Evolutionary conservation across 345 rosid species (phyloP).

Genomic region (Anacardium occidentale): DNA sequence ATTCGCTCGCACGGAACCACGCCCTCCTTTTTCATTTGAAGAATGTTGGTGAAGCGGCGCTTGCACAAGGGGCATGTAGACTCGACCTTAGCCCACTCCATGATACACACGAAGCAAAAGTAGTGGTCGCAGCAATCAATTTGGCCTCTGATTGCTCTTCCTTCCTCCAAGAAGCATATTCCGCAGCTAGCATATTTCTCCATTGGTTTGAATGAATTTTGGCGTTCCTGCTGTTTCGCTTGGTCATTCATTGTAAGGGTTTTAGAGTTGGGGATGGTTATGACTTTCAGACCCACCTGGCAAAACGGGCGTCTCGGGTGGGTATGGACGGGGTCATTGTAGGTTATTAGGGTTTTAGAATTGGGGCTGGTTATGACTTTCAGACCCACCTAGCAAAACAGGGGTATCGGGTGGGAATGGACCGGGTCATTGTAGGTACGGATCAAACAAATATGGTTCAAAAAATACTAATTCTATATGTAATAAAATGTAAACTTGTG

Average conservation of each 20-base stretch:
- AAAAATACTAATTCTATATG: too few species aligned
- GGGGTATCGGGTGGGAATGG: too few species aligned
- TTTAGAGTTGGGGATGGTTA: not conserved
- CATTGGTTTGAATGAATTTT: not conserved
- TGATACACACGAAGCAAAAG: slow-evolving; percentile 65
- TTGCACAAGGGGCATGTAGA: slow-evolving; percentile 62
- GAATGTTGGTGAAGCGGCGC: slow-evolving; percentile 46
- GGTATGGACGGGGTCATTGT: too few species aligned
- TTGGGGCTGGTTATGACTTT: slow-evolving; percentile 10
- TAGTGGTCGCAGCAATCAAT: slow-evolving; percentile 61
- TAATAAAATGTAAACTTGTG: too few species aligned
- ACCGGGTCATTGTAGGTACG: too few species aligned
- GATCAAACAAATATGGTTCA: too few species aligned
- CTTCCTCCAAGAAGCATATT: slow-evolving; percentile 48
- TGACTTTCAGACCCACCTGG: slow-evolving; percentile 16
- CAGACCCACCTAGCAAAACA: not conserved
- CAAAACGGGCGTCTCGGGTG: too few species aligned
- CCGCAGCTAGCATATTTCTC: slow-evolving; percentile 35
- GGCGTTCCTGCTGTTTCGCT: not conserved
- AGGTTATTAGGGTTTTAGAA: not conserved
- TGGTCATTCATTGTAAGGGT: not conserved
- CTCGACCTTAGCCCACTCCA: slow-evolving; percentile 69
- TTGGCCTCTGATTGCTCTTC: slow-evolving; percentile 43
- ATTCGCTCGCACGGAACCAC: slow-evolving; percentile 36
- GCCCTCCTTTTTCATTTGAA: slow-evolving; percentile 38